These are phyloP conservation scores for Aspergillus pseudoglaucus DNA, from an alignment of 2,329 filamentous ascomycete species.

Conservation along the genomic window DNA sequence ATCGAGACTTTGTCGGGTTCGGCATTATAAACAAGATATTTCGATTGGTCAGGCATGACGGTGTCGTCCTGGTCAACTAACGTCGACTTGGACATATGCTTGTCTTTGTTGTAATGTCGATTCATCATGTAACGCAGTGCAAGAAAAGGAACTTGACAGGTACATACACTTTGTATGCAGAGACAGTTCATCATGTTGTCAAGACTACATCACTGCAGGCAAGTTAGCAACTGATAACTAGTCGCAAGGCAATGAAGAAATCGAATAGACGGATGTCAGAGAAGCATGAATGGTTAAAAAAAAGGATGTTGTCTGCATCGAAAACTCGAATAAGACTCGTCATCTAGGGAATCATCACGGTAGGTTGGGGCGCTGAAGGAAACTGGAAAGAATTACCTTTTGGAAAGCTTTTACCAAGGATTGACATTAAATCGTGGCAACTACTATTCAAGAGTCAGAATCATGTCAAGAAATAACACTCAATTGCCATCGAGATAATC, in stretches of 20 bases:
- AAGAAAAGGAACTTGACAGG: slow-evolving; percentile 13
- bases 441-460: slow-evolving; percentile 21
- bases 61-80: slow-evolving; percentile 45
- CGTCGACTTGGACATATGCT: slow-evolving; percentile 89
- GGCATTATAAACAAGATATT: slow-evolving; percentile 13
- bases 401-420: too few relatives aligned
- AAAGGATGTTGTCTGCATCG: slow-evolving; percentile 53
- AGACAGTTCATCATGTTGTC: neutral
- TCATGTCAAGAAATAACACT: slow-evolving; percentile 11
- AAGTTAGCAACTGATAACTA: slow-evolving; percentile 12
- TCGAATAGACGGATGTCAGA: slow-evolving; percentile 33
- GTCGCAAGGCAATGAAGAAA: slow-evolving; percentile 4
- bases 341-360: slow-evolving; percentile 54
- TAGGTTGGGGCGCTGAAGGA: slow-evolving; percentile 6
- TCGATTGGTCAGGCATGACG: slow-evolving; percentile 44
- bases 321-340: slow-evolving; percentile 60
- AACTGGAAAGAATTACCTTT: too few relatives aligned
- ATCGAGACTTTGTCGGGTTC: slow-evolving; percentile 15
- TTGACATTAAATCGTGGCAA: neutral
- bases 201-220: slow-evolving; percentile 1
- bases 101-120: slow-evolving; percentile 75
- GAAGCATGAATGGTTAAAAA: slow-evolving; percentile 55
- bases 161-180: slow-evolving; percentile 19
- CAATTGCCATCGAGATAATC: slow-evolving; percentile 11
- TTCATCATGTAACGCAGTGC: slow-evolving; percentile 62